phyloP scores from a whole-genome alignment of 1,284 basidiomycete species.

The Austropuccinia psidii region DNA sequence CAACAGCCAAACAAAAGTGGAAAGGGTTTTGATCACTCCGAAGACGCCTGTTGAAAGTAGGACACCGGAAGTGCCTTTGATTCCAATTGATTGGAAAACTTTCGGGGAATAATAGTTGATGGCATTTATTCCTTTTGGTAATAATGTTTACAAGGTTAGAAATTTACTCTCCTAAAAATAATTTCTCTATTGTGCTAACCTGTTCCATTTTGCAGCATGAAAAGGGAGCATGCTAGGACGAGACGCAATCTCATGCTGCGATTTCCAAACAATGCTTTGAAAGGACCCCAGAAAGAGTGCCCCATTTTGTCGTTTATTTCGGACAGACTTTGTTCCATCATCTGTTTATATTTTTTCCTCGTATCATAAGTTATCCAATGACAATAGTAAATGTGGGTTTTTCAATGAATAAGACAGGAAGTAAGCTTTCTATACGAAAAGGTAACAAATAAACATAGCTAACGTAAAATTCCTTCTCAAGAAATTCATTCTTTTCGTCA shows the following conservation, averaged over 20 bases:
- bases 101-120: slow-evolving; percentile 62
- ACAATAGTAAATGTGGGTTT: too few relatives aligned
- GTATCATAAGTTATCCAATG: too few relatives aligned
- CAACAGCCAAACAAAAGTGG: slow-evolving; percentile 58
- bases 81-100: slow-evolving; percentile 59
- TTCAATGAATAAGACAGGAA: too few relatives aligned
- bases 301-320: background rate
- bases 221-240: slow-evolving; percentile 23
- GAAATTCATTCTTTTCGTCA: slow-evolving; percentile 38
- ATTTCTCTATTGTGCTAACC: too few relatives aligned
- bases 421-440: too few relatives aligned
- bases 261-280: slow-evolving; percentile 29
- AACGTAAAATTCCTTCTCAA: slow-evolving; percentile 37
- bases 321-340: background rate
- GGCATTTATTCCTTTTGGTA: slow-evolving; percentile 39
- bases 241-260: slow-evolving; percentile 22
- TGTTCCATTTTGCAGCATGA: slow-evolving; percentile 38
- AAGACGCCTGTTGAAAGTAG: slow-evolving; percentile 73
- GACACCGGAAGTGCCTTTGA: slow-evolving; percentile 51
- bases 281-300: slow-evolving; percentile 3
- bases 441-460: too few relatives aligned
- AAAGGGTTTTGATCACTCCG: slow-evolving; percentile 67
- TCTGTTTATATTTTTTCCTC: too few relatives aligned
- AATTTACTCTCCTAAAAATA: too few relatives aligned
- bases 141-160: slow-evolving; percentile 15